phyloP scores from a whole-genome alignment of 2,329 filamentous ascomycete species.

The Phaeophleospora eucalypticola region DNA sequence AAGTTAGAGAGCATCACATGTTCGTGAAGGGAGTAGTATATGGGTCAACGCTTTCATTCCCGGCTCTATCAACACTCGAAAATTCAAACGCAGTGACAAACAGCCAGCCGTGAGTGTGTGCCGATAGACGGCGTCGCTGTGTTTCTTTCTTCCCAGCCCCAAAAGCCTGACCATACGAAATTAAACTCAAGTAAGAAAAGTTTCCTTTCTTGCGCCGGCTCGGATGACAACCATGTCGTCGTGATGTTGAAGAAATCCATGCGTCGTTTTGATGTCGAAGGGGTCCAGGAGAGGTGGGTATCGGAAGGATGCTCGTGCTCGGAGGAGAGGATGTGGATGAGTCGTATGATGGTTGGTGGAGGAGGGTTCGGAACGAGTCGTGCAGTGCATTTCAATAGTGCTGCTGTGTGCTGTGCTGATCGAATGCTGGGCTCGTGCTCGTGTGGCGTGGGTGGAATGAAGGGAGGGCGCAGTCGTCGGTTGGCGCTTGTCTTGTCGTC shows the following conservation, averaged over 20 bases:
- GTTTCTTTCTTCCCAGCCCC: neutral
- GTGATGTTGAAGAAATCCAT: constrained; percentile 6
- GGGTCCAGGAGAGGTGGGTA: constrained; percentile 8
- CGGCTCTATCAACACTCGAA: constrained; percentile 7
- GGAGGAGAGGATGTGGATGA: neutral
- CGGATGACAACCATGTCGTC: neutral
- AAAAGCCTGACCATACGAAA: neutral
- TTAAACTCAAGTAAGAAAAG: neutral
- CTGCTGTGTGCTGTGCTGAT: constrained; percentile 13
- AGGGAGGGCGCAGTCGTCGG: neutral
- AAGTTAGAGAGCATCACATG: too few species aligned
- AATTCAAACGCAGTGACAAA: neutral
- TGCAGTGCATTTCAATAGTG: constrained; percentile 11
- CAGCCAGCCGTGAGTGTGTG: neutral
- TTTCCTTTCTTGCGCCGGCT: neutral
- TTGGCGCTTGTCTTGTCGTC: neutral
- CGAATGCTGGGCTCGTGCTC: constrained; percentile 12
- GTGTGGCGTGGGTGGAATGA: constrained; percentile 2
- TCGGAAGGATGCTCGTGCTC: neutral
- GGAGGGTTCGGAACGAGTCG: constrained; percentile 4
- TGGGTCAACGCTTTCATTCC: too few species aligned
- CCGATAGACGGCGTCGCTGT: neutral
- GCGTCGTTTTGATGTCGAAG: constrained; percentile 7
- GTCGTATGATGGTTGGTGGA: neutral
- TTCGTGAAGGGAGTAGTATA: too few species aligned